Percentiles rank a stretch among this genome's conserved stretches.
Evolutionary conservation across 495 filamentous ascomycete genomes (phyloP).

Genomic region (Aspergillus leporis): DNA sequence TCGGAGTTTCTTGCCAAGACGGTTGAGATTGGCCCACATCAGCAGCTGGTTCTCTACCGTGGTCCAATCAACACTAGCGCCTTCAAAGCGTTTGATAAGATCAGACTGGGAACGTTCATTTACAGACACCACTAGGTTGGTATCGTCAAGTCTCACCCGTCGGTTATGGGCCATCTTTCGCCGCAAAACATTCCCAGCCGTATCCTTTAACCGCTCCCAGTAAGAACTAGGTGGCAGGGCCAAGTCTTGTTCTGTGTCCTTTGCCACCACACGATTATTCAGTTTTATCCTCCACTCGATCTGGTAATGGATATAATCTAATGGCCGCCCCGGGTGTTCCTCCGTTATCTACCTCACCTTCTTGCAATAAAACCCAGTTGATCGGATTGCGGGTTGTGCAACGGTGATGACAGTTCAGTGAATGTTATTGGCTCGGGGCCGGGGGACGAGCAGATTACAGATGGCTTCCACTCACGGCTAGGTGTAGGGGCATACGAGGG

Average conservation of each 20-base stretch:
- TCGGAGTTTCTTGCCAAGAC: too few relatives aligned
- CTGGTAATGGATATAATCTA: slow-evolving; percentile 27
- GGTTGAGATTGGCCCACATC: too few relatives aligned
- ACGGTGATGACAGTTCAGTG: slow-evolving; percentile 17
- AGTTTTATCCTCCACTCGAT: slow-evolving; percentile 32
- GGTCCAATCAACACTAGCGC: too few relatives aligned
- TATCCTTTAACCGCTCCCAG: slow-evolving; percentile 15
- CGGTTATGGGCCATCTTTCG: slow-evolving; percentile 13
- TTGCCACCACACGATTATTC: slow-evolving; percentile 24
- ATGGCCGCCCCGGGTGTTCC: not conserved
- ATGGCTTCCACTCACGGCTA: too few relatives aligned
- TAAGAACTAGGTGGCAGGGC: slow-evolving; percentile 17
- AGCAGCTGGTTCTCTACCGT: too few relatives aligned
- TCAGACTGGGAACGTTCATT: slow-evolving; percentile 21
- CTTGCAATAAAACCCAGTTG: not conserved
- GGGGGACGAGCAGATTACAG: too few relatives aligned
- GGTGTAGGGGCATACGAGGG: too few relatives aligned
- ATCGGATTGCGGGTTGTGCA: slow-evolving; percentile 1
- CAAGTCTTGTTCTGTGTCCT: slow-evolving; percentile 30
- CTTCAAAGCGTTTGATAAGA: slow-evolving; percentile 22
- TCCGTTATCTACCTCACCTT: not conserved
- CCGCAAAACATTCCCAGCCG: slow-evolving; percentile 15
- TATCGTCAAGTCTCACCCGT: slow-evolving; percentile 25
- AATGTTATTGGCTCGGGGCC: slow-evolving; percentile 1
- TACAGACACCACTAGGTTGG: slow-evolving; percentile 19